Percentiles rank a stretch among this genome's conserved stretches.
Conservation (phyloP, 345 rosid species). For the Melastoma malabathricum region DNA sequence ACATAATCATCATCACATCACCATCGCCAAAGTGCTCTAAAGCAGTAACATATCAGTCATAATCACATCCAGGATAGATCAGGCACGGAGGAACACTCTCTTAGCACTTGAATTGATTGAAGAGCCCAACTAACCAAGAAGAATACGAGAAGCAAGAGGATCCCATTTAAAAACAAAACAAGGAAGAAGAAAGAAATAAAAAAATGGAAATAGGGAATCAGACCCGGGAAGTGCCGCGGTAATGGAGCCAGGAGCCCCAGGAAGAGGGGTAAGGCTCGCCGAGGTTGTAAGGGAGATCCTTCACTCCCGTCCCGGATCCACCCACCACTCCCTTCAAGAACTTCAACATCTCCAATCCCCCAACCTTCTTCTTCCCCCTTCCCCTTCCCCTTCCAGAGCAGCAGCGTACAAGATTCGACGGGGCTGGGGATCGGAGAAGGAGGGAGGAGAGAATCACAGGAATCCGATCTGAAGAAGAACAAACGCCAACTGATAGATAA, state of each 20-base stretch:
- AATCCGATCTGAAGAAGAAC: too few relatives aligned
- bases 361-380: not conserved
- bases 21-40: too few relatives aligned
- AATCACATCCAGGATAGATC: too few relatives aligned
- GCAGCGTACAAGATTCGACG: not conserved
- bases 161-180: too few relatives aligned
- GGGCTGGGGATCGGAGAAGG: not conserved
- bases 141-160: too few relatives aligned
- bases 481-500: too few relatives aligned
- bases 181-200: not conserved
- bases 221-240: constrained; percentile 74
- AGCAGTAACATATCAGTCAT: too few relatives aligned
- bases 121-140: too few relatives aligned
- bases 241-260: constrained; percentile 96
- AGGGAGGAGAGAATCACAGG: too few relatives aligned
- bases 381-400: not conserved
- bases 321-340: constrained; percentile 85
- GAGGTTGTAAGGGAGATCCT: constrained; percentile 90
- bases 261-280: constrained; percentile 83
- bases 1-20: too few relatives aligned
- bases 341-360: constrained; percentile 40
- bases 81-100: too few relatives aligned
- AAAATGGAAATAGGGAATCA: not conserved
- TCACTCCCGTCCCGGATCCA: constrained; percentile 90
- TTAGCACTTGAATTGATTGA: too few relatives aligned